Evolutionary conservation across 192 early-diverging fungal genomes (phyloP), one percentile per base, ranked within the genome.

Genomic region (Chytriomyces sp.): DNA sequence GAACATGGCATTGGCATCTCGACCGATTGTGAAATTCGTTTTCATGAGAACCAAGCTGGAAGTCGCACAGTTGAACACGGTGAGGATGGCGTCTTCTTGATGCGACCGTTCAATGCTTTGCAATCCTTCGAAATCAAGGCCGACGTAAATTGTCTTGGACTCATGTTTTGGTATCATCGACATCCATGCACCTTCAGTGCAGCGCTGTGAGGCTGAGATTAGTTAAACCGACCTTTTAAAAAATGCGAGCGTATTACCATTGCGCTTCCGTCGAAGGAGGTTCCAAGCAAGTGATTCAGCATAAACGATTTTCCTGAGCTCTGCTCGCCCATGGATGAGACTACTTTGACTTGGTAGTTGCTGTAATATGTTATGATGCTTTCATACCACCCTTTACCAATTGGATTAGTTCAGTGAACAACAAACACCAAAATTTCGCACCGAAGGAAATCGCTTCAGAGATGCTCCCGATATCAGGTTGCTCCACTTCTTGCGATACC

Each of bases 11-110:
- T 35, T 35, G 35, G 35, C 35, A 35, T 28, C 28, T 26, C 62
- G 16, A 18, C 20, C 62, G 20, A 64, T 18, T 5, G 28, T 28
- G 26, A 64, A 64, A 28, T 64, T 64, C 5, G 18, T 64, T 5
- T 28, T 18, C 11, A 64, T 24, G 11, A 64, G 28, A 64, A 64
- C 28, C 62, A 64, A 64, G 62, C 28, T 64, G n/a, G 62, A 64
- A 26, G 28, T 64, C 2, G 62, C 62, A 18, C 20, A 24, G 62
- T 64, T 64, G 62, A 76, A 69, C 8, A 76, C 8, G n/a, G 48
- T 20, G 8, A 76, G 74, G n/a, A 69, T 43, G 24, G 61, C 72
- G 67, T 76, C 74, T 69, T 76, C 74, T 50, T 76, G 64, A 69
- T 20, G 23, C 5, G 63, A 69, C 3, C 74, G 45, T 50, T 76